Base-by-base conservation (phyloP, 768 basidiomycete species). In the Kwoniella sp. region DNA sequence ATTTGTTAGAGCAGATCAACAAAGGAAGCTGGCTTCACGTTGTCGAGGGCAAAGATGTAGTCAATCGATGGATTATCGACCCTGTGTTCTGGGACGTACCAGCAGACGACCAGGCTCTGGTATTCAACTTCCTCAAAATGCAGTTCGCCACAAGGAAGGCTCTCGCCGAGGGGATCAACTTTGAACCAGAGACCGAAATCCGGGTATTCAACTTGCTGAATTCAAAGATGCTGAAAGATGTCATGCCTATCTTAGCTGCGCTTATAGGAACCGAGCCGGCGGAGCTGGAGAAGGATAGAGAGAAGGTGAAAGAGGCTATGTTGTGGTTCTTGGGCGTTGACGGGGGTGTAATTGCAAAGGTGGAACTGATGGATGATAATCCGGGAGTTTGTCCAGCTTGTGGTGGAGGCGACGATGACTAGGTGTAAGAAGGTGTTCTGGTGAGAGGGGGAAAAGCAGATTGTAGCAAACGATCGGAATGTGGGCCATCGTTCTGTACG, bases 1-100 rank as follows among this genome's bases (percentile, higher is more conserved):
- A 57, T 22, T 15, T 57, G 19, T 8, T 47, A 30, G 44, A 57
- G 47, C 56, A 57, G 46, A 57, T 57, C 24, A 21, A 47, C 9
- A 46, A 29, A 17, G 56, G 56, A 15, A 46, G 44, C 17, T 57
- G 56, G 56, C n/a, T 57, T 0, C 24, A 57, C 5, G 19, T 57
- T 15, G 56, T 46, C 30, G 56, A 57, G 24, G 56, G 56, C 4
- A 4, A 19, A 44, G 17, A 19, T 19, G 22, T 21, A 0, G 8
- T 22, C 9, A 57, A 57, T 57, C 30, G 46, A 47, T 57, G 56
- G 56, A 17, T 57, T 7, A 22, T 57, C 17, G 56, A 57, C 25
- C 26, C 40, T 17, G 27, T 47, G 2, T 57, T 57, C 12, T 26
- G 44, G 26, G 46, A 46, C 17, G 44, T 24, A 6, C 26, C 24